A percentile compares a stretch with the other conserved stretches of the same genome.
Conservation (phyloP, 768 basidiomycete species). For the Daedaleopsis nitida region DNA sequence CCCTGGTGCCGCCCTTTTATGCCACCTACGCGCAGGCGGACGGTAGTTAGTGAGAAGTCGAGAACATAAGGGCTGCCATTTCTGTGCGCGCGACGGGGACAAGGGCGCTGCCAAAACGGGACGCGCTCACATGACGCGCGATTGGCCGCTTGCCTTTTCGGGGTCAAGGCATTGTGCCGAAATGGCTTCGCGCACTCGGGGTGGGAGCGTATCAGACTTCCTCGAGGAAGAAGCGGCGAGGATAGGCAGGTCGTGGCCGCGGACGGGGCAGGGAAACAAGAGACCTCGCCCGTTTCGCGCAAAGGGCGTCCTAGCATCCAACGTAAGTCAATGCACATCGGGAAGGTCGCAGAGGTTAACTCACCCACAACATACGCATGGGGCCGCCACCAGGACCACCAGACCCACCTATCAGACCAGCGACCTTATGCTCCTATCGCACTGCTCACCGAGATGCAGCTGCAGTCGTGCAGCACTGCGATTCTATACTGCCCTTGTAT, state of each 20-base stretch:
- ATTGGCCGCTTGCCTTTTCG: slow-evolving; percentile 10
- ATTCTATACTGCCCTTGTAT: slow-evolving; percentile 17
- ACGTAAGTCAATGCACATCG: background rate
- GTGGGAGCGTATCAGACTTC: slow-evolving; percentile 11
- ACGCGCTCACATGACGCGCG: slow-evolving; percentile 13
- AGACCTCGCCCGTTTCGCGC: background rate
- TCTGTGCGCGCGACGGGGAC: slow-evolving; percentile 5
- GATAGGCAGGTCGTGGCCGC: background rate
- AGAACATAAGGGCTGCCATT: slow-evolving; percentile 18
- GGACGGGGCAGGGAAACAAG: background rate
- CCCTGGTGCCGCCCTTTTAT: slow-evolving; percentile 15
- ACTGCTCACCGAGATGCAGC: background rate
- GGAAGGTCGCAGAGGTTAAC: background rate
- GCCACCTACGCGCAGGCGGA: background rate
- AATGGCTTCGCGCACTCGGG: slow-evolving; percentile 4
- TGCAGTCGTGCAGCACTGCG: background rate
- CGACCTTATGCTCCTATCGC: slow-evolving; percentile 1
- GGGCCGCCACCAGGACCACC: slow-evolving; percentile 1
- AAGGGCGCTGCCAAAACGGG: slow-evolving; percentile 15
- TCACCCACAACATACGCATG: slow-evolving; percentile 3
- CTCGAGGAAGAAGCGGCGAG: background rate
- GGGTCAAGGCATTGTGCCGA: slow-evolving; percentile 17
- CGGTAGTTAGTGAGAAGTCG: background rate
- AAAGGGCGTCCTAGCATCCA: background rate
- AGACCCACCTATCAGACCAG: slow-evolving; percentile 5